These are phyloP conservation scores for Copromyces sp. DNA, from an alignment of 495 filamentous ascomycete species.

Conservation along the genomic window DNA sequence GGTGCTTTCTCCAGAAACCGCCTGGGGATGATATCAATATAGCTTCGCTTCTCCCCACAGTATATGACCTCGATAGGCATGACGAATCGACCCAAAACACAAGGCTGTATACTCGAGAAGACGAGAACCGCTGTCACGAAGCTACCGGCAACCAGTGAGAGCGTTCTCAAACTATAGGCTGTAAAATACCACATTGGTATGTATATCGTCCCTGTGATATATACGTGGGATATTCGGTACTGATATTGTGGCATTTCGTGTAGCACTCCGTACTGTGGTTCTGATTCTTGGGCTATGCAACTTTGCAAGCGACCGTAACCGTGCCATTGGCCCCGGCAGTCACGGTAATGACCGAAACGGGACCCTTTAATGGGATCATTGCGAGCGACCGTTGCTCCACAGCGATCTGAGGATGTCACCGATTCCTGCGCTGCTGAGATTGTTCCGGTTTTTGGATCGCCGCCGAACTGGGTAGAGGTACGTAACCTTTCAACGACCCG, in stretches of 20 bases:
- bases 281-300: neutral
- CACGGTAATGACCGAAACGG: slow-evolving; percentile 8
- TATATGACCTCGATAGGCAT: neutral
- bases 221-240: neutral
- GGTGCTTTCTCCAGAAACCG: slow-evolving; percentile 20
- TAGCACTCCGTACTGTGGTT: neutral
- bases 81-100: neutral
- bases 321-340: slow-evolving; percentile 8
- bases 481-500: slow-evolving; percentile 2
- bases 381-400: slow-evolving; percentile 7
- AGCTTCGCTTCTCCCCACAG: neutral
- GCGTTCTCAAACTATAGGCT: neutral
- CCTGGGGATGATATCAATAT: slow-evolving; percentile 4
- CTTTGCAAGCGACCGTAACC: slow-evolving; percentile 14
- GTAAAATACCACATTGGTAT: slow-evolving; percentile 1
- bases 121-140: neutral
- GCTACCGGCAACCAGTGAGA: neutral
- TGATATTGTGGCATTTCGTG: slow-evolving; percentile 1
- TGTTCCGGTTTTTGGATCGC: slow-evolving; percentile 7
- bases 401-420: slow-evolving; percentile 2
- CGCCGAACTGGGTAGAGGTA: neutral
- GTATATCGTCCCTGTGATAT: slow-evolving; percentile 4
- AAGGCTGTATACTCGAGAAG: neutral
- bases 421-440: slow-evolving; percentile 3
- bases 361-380: slow-evolving; percentile 1